Base-by-base conservation (phyloP, 495 filamentous ascomycete species). In the Ascodesmis nigricans region DNA sequence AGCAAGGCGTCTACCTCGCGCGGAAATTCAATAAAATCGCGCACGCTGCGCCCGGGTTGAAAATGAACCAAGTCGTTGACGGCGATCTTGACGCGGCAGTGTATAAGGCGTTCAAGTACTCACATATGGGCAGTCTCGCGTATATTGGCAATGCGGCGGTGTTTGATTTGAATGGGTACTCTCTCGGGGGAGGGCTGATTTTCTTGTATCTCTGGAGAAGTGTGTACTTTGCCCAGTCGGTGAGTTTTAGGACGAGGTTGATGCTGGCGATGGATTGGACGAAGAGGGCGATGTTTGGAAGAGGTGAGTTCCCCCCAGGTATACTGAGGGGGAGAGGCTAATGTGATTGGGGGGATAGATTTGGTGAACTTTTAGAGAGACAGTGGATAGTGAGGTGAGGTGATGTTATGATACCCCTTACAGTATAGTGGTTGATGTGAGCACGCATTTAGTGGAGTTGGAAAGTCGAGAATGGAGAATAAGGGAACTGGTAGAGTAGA, bases 211-310 rank as follows among this genome's bases (percentile, higher is more conserved):
- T 91, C 34, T 99, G 90, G 90, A 45, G 46, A 35, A 84, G 80
- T 45, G 73, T 93, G 21, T 99, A 99, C 57, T 95, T 99, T 57
- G 82, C 90, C 13, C 78, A 99, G 65, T 91, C 82, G 55, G 90
- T 99, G 26, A 91, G 81, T 52, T 64, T 92, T 31, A 59, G 90
- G 49, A 99, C 90, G 27, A 64, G 87, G 36, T 63, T 80, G 43
- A 55, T 99, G 54, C 58, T 99, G 61, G 82, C 81, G 0, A 95
- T 99, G 90, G 90, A 99, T 58, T 99, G 90, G 90, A 71, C 64
- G 6, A 99, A 95, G 69, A 66, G 90, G 54, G 75, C 78, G 9
- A 52, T 99, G 11, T 99, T 99, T 59, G 90, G 90, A 46, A 68
- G 90, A 72, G 87, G 84, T 92, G 57, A 64, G 74, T 59, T 40